These are phyloP conservation scores for Stellera chamaejasme DNA, from an alignment of 345 rosid genomes.

Conservation along the genomic window DNA sequence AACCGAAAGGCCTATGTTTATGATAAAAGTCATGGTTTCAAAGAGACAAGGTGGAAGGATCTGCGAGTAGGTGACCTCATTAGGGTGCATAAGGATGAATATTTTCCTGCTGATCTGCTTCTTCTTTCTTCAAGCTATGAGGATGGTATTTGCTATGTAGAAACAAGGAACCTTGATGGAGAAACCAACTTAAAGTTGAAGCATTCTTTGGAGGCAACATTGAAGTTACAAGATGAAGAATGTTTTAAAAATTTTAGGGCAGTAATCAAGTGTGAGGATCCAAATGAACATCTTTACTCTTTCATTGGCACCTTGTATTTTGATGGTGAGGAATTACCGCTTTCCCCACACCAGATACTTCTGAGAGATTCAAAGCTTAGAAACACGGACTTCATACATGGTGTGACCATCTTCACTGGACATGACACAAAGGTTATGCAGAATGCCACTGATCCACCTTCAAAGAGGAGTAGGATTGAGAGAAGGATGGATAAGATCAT, in stretches of 20 bases:
- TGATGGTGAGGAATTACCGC: slow-evolving; percentile 27
- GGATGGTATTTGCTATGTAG: slow-evolving; percentile 55
- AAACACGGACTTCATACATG: slow-evolving; percentile 50
- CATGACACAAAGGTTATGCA: slow-evolving; percentile 90
- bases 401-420: slow-evolving; percentile 72
- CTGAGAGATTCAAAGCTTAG: slow-evolving; percentile 72
- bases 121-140: slow-evolving; percentile 46
- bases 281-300: slow-evolving; percentile 57
- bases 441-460: slow-evolving; percentile 71
- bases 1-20: slow-evolving; percentile 34
- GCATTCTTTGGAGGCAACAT: slow-evolving; percentile 55
- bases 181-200: slow-evolving; percentile 66
- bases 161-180: slow-evolving; percentile 59
- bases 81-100: slow-evolving; percentile 36
- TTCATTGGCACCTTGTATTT: slow-evolving; percentile 58
- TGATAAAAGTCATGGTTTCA: slow-evolving; percentile 18
- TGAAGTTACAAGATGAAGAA: slow-evolving; percentile 25
- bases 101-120: slow-evolving; percentile 55
- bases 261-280: slow-evolving; percentile 60
- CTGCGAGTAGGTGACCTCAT: slow-evolving; percentile 47
- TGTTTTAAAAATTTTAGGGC: slow-evolving; percentile 32
- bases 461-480: slow-evolving; percentile 80
- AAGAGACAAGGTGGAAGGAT: slow-evolving; percentile 35
- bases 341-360: slow-evolving; percentile 62
- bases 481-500: slow-evolving; percentile 74